These are phyloP conservation scores for Penicillium coprophilum DNA, from an alignment of 495 filamentous ascomycete genomes.

Conservation along the genomic window DNA sequence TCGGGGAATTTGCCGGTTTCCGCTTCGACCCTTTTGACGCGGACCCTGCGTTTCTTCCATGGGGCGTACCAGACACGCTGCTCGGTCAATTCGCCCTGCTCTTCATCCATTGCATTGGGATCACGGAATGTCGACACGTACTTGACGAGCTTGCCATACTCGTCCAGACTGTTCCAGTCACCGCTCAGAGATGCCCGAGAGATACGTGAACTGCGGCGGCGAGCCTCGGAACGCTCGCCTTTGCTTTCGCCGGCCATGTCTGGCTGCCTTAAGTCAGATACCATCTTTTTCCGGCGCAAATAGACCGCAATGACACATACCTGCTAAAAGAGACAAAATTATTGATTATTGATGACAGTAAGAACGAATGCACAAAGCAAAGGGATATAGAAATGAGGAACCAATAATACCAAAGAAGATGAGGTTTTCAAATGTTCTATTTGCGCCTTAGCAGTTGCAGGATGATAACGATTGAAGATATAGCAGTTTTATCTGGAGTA, in stretches of 20 bases:
- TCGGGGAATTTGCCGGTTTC: conserved; percentile 54
- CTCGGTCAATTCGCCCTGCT: conserved; percentile 31
- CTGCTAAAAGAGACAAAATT: not conserved
- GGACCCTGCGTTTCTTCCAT: conserved; percentile 58
- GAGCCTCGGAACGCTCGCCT: conserved; percentile 20
- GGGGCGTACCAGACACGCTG: conserved; percentile 53
- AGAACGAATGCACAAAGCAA: not conserved
- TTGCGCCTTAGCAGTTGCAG: not conserved
- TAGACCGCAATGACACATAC: not conserved
- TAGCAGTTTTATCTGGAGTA: not conserved
- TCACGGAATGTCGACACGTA: conserved; percentile 65
- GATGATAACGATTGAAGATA: not conserved
- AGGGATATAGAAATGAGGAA: not conserved
- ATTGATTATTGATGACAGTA: not conserved
- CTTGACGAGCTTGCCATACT: conserved; percentile 58
- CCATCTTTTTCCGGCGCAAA: not conserved
- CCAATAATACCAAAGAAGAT: not conserved
- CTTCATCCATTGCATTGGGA: conserved; percentile 28
- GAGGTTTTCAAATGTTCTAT: not conserved
- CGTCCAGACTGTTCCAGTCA: conserved; percentile 42
- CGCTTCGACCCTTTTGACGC: conserved; percentile 35
- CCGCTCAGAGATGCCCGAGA: conserved; percentile 43
- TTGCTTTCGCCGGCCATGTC: conserved; percentile 23
- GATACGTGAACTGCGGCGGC: conserved; percentile 33
- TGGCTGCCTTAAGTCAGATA: not conserved